These are phyloP conservation scores for Penicillium roqueforti DNA, from an alignment of 495 filamentous ascomycete species.

Conservation along the genomic window DNA sequence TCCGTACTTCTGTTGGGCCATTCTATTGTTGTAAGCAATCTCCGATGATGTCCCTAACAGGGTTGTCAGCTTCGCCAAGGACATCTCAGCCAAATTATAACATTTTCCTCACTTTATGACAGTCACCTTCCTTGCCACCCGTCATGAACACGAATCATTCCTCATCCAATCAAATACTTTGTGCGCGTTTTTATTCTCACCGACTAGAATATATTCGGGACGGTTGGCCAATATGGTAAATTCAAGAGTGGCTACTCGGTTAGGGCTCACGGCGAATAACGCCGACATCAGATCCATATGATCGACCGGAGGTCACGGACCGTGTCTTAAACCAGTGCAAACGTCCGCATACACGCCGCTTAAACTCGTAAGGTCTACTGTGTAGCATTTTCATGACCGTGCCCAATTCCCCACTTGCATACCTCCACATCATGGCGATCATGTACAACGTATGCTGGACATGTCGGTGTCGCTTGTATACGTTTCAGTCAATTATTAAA, in stretches of 20 bases:
- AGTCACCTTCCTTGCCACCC: not conserved
- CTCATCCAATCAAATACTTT: not conserved
- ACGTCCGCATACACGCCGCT: not conserved
- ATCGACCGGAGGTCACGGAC: slow-evolving; percentile 6
- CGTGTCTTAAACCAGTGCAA: slow-evolving; percentile 3
- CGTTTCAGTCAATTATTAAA: not conserved
- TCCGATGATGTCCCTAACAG: not conserved
- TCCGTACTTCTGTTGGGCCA: not conserved
- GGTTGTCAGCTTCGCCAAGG: not conserved
- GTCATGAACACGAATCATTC: not conserved
- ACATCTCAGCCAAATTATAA: not conserved
- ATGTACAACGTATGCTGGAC: too few species aligned
- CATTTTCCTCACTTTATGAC: not conserved
- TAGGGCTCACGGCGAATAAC: not conserved
- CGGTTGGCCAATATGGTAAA: not conserved
- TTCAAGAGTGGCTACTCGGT: not conserved
- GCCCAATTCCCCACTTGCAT: not conserved
- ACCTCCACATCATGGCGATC: not conserved
- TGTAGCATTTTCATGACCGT: not conserved
- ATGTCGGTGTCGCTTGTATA: not conserved
- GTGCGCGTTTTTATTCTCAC: not conserved
- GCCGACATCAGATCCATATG: not conserved
- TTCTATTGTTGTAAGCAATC: not conserved
- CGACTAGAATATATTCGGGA: not conserved
- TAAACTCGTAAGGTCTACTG: too few species aligned